Base-by-base conservation (phyloP, 805 yeast genomes). In the Kodamaea restingae region DNA sequence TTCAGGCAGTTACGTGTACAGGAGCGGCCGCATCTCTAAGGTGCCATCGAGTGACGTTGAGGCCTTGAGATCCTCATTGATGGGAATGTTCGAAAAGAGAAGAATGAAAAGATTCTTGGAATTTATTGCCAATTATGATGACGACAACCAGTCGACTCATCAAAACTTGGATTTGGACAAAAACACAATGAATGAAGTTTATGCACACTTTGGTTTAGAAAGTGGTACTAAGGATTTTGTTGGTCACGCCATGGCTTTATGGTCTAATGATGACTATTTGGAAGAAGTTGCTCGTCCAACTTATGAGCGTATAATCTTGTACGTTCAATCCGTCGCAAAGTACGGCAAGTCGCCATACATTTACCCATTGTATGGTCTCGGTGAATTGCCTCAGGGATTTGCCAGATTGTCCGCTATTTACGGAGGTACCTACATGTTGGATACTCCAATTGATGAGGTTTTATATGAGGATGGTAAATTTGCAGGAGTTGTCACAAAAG, bases 361-460 rank as follows among this genome's bases (percentile, higher is more conserved):
- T 45, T 93, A 93, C 60, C 98, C 98, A 35, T 71, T 91, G 55
- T 93, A 93, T 58, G 98, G 98, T 6, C 75, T 93, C 42, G 98
- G 98, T 38, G 98, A 93, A 64, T 73, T 93, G 44, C 98, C 98
- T n/a, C 98, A 93, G 67, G 98, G 97, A 7, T 93, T 93, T 70
- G 97, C 98, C 8, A 78, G 98, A 60, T 77, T 93, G 45, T 82
- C 95, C 38, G 98, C 98, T 18, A 91, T 93, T 49, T 88, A 93
- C 58, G 98, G 98, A 48, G 98, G 98, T 55, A 91, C 98, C 14
- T 93, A 88, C 60, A 93, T 93, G 98, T 77, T 93, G 57, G 96
- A 88, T 60, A 91, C 95, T 22, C 96, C 97, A 35, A 80, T 93
- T 46, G 95, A 93, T 45, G 95, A 91, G 65, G 75, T 90, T 14